A percentile compares a stretch with the other conserved stretches of the same genome.
Conservation (phyloP, 2,329 filamentous ascomycete genomes). For the Hypoxylon sp. region DNA sequence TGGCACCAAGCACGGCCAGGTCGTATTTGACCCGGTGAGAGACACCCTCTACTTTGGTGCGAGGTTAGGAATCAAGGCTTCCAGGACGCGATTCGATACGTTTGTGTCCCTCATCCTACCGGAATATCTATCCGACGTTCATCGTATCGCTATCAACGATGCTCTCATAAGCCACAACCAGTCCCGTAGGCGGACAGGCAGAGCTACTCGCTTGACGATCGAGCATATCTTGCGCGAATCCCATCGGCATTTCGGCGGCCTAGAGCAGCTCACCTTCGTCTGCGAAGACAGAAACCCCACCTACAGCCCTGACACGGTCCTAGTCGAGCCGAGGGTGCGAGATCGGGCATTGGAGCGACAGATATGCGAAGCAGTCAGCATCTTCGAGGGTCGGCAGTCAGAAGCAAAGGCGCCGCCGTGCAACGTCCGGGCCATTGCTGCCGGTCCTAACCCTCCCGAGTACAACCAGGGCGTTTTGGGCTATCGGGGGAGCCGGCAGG, state of each 20-base stretch:
- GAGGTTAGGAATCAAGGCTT: slow-evolving; percentile 54
- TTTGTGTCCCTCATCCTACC: slow-evolving; percentile 53
- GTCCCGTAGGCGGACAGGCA: not conserved
- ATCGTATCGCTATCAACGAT: slow-evolving; percentile 56
- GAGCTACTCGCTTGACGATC: not conserved
- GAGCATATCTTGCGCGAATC: slow-evolving; percentile 48
- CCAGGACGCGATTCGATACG: slow-evolving; percentile 55
- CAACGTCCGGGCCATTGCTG: slow-evolving; percentile 47
- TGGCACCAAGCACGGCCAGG: slow-evolving; percentile 50
- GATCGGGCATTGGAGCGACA: slow-evolving; percentile 49
- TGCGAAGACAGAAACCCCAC: slow-evolving; percentile 50
- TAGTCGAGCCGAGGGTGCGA: slow-evolving; percentile 45
- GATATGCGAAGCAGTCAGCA: slow-evolving; percentile 47
- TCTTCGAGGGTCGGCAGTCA: slow-evolving; percentile 43
- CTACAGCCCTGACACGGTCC: slow-evolving; percentile 41
- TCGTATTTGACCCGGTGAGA: slow-evolving; percentile 52
- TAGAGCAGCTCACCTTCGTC: slow-evolving; percentile 56
- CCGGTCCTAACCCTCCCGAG: slow-evolving; percentile 24
- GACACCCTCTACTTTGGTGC: slow-evolving; percentile 60
- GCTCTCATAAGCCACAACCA: slow-evolving; percentile 48
- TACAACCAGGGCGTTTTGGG: slow-evolving; percentile 34
- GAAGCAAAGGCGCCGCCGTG: slow-evolving; percentile 49
- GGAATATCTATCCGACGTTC: slow-evolving; percentile 51
- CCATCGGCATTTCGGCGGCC: slow-evolving; percentile 48
- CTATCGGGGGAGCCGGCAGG: slow-evolving; percentile 19